Percentiles rank a stretch among this genome's conserved stretches.
phyloP scores from a whole-genome alignment of 176 grass and related monocot genomes.

The Lolium multiflorum region DNA sequence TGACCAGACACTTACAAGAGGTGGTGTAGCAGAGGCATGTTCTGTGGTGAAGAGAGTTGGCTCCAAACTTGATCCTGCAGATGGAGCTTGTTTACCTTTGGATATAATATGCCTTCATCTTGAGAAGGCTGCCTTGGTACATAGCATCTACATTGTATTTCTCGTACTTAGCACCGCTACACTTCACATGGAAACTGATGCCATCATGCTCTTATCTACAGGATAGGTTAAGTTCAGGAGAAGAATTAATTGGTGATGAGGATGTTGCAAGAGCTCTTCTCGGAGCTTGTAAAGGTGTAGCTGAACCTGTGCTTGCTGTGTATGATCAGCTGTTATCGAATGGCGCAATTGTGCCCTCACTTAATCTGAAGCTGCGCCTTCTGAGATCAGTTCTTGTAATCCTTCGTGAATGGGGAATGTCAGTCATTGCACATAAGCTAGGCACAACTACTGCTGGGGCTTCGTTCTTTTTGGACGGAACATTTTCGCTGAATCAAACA shows the following conservation, averaged over 20 bases:
- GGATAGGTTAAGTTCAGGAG: constrained; percentile 83
- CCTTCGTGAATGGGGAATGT: constrained; percentile 84
- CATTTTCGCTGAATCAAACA: constrained; percentile 71
- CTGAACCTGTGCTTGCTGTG: constrained; percentile 75
- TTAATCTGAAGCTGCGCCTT: constrained; percentile 83
- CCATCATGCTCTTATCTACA: constrained; percentile 52
- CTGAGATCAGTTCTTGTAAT: constrained; percentile 82
- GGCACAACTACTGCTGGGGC: constrained; percentile 62
- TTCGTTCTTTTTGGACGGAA: constrained; percentile 67
- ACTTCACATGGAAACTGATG: constrained; percentile 22
- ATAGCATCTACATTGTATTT: constrained; percentile 34
- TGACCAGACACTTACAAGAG: constrained; percentile 80
- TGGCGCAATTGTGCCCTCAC: constrained; percentile 75
- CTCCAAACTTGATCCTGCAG: constrained; percentile 88
- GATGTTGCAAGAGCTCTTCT: constrained; percentile 92
- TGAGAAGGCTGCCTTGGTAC: constrained; percentile 94
- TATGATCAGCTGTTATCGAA: constrained; percentile 95
- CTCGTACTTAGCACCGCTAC: not conserved
- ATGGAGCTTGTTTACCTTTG: constrained; percentile 76
- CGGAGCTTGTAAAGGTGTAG: constrained; percentile 70
- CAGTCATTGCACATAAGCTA: constrained; percentile 67
- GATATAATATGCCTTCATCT: constrained; percentile 94
- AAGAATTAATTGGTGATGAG: constrained; percentile 85
- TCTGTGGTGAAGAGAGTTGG: constrained; percentile 91
- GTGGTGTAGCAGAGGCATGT: constrained; percentile 89